These are phyloP conservation scores for Arthroderma uncinatum DNA, from an alignment of 2,329 filamentous ascomycete genomes.

Conservation along the genomic window DNA sequence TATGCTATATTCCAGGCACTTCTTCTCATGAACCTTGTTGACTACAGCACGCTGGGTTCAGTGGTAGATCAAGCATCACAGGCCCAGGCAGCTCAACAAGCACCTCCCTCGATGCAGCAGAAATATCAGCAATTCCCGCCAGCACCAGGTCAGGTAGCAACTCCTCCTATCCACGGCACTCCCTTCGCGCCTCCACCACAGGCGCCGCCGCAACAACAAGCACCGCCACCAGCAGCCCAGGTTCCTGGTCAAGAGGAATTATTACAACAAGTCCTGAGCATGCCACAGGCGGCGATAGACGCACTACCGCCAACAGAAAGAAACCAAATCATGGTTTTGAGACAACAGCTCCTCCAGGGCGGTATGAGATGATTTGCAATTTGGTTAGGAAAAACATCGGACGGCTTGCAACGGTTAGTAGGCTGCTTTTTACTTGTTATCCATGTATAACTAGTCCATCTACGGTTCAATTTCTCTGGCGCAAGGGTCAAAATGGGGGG, in stretches of 20 bases:
- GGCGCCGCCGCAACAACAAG: conserved; percentile 33
- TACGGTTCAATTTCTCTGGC: not conserved
- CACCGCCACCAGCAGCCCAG: conserved; percentile 29
- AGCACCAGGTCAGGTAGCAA: conserved; percentile 39
- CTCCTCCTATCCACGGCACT: conserved; percentile 39
- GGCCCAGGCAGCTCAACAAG: conserved; percentile 30
- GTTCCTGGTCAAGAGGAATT: conserved; percentile 57
- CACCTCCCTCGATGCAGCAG: conserved; percentile 27
- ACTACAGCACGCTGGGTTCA: conserved; percentile 66
- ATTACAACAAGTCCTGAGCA: conserved; percentile 67
- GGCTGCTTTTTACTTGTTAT: conserved; percentile 1
- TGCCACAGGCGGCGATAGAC: conserved; percentile 72
- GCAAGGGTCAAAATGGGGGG: not conserved
- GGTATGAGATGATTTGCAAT: conserved; percentile 61
- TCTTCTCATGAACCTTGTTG: conserved; percentile 83
- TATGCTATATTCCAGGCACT: conserved; percentile 94
- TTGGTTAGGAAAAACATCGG: not conserved
- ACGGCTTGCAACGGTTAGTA: not conserved
- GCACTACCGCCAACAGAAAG: conserved; percentile 63
- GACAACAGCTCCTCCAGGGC: conserved; percentile 68
- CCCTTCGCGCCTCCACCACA: conserved; percentile 32
- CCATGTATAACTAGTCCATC: conserved; percentile 1
- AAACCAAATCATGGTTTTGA: conserved; percentile 66
- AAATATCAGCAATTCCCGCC: conserved; percentile 29
- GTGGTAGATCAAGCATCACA: conserved; percentile 57